These are phyloP conservation scores for Diversispora eburnea DNA, from an alignment of 192 early-diverging fungal genomes.

Conservation along the genomic window DNA sequence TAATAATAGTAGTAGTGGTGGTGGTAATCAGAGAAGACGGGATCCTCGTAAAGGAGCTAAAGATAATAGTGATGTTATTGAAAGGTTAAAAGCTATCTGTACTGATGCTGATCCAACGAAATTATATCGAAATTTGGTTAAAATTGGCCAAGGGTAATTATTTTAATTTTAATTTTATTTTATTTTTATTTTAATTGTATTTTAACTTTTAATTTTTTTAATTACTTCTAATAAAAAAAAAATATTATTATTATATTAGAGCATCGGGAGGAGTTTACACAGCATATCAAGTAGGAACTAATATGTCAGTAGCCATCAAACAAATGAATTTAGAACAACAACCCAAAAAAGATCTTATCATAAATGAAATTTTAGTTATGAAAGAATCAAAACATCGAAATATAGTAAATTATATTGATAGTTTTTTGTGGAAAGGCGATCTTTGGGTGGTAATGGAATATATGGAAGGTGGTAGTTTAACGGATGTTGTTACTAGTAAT, in stretches of 20 bases:
- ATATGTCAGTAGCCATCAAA: conserved; percentile 85
- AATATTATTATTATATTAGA: conserved; percentile 37
- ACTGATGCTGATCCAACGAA: conserved; percentile 82
- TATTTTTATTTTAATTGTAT: not conserved
- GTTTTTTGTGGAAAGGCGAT: conserved; percentile 71
- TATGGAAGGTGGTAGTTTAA: conserved; percentile 85
- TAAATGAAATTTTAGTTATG: conserved; percentile 91
- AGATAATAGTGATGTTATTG: conserved; percentile 75
- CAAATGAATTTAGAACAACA: conserved; percentile 95
- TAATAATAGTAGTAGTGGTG: too few species aligned
- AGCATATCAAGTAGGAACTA: conserved; percentile 64
- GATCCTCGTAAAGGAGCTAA: conserved; percentile 55
- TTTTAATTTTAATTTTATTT: conserved; percentile 1
- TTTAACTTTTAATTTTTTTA: conserved; percentile 8
- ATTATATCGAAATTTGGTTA: conserved; percentile 78
- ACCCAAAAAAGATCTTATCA: conserved; percentile 94
- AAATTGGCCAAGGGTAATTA: conserved; percentile 83
- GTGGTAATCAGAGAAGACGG: conserved; percentile 41
- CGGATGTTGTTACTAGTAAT: conserved; percentile 76
- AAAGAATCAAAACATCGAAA: conserved; percentile 76
- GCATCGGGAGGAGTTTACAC: conserved; percentile 94
- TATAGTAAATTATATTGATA: conserved; percentile 83
- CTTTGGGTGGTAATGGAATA: conserved; percentile 92
- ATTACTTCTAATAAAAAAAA: conserved; percentile 24
- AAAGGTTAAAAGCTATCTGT: conserved; percentile 77